A percentile compares a stretch with the other conserved stretches of the same genome.
Conservation (phyloP, 2,329 filamentous ascomycete species). For the Colletotrichum chrysophilum region DNA sequence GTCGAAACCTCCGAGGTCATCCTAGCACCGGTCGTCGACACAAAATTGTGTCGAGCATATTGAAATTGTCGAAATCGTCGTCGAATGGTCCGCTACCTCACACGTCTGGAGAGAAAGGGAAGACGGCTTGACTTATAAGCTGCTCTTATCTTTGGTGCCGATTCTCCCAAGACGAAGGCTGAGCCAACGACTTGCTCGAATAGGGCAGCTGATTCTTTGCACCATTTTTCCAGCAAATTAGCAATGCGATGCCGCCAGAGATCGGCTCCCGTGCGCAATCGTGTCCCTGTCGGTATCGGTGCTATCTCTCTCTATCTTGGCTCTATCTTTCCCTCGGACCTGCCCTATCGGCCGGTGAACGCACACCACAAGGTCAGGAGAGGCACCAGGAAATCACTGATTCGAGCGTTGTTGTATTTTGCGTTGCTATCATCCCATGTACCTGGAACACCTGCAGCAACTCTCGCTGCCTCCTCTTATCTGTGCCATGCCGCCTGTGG, state of each 20-base stretch:
- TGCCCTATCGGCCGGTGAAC: conserved; percentile 6
- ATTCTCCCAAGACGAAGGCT: neutral
- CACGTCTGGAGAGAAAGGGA: neutral
- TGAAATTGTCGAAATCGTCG: neutral
- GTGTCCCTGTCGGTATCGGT: conserved; percentile 16
- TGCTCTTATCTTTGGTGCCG: conserved; percentile 17
- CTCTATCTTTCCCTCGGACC: conserved; percentile 17
- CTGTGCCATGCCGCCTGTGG: neutral
- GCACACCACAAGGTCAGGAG: neutral
- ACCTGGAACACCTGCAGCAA: neutral
- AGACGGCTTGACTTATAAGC: conserved; percentile 5
- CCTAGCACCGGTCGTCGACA: neutral
- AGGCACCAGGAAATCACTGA: neutral
- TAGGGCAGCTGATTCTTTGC: conserved; percentile 22
- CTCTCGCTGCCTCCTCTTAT: neutral
- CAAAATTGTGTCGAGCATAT: neutral
- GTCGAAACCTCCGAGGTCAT: neutral
- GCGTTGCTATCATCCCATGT: neutral
- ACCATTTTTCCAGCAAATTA: conserved; percentile 17
- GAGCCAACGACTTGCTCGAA: conserved; percentile 8
- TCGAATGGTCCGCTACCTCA: neutral
- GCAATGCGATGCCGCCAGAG: conserved; percentile 18
- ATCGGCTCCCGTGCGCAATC: conserved; percentile 20
- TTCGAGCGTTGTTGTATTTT: neutral
- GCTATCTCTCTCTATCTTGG: conserved; percentile 7